Percentiles rank a stretch among this genome's conserved stretches.
Conservation (phyloP, 768 basidiomycete species). For the Auricularia heimuer region DNA sequence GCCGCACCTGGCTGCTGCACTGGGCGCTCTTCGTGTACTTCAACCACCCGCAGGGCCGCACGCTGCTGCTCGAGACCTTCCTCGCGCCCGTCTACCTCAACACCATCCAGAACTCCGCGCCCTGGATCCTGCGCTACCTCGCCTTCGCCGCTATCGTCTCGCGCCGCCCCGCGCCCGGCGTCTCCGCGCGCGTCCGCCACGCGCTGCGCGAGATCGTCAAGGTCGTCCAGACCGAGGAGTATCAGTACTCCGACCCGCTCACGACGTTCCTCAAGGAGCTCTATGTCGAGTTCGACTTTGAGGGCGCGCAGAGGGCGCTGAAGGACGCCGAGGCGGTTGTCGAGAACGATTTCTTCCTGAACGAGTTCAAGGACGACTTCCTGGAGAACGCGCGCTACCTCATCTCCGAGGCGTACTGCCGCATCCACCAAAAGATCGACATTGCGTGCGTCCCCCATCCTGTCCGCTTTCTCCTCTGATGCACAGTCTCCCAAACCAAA, state of each 20-base stretch:
- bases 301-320: slow-evolving; percentile 81
- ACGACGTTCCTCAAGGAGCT: slow-evolving; percentile 90
- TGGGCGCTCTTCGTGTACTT: slow-evolving; percentile 99
- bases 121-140: slow-evolving; percentile 92
- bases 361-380: slow-evolving; percentile 85
- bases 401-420: slow-evolving; percentile 94
- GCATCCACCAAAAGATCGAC: slow-evolving; percentile 90
- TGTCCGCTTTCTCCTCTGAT: background rate
- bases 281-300: slow-evolving; percentile 93
- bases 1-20: slow-evolving; percentile 92
- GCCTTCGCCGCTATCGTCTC: slow-evolving; percentile 89
- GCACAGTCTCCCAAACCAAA: background rate
- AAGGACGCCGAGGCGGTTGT: slow-evolving; percentile 72
- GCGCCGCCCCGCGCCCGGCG: slow-evolving; percentile 46
- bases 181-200: slow-evolving; percentile 61
- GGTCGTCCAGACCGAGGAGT: slow-evolving; percentile 90
- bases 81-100: slow-evolving; percentile 94
- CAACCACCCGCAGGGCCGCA: slow-evolving; percentile 87
- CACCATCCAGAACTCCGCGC: slow-evolving; percentile 92
- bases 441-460: slow-evolving; percentile 47
- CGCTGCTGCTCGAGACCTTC: slow-evolving; percentile 91
- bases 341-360: slow-evolving; percentile 88
- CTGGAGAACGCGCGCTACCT: slow-evolving; percentile 93
- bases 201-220: slow-evolving; percentile 88
- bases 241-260: slow-evolving; percentile 91